A percentile compares a stretch with the other conserved stretches of the same genome.
phyloP scores from a whole-genome alignment of 495 filamentous ascomycete species.

The Xylaria nigripes region DNA sequence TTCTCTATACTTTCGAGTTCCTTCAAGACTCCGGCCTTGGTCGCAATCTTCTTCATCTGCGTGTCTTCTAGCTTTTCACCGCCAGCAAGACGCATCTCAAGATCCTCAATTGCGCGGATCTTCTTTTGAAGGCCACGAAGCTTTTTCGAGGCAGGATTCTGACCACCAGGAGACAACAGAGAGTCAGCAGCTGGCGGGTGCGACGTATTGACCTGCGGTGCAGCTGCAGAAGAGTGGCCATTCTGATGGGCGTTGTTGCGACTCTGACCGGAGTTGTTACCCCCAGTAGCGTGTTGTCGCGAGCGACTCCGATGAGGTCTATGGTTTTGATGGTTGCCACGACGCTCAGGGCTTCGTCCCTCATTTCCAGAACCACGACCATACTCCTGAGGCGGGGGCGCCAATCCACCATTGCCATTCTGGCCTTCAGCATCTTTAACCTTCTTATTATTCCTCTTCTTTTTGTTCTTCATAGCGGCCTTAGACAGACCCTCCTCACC shows the following conservation, averaged over 20 bases:
- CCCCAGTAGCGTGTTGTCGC: slow-evolving; percentile 40
- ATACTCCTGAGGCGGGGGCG: slow-evolving; percentile 34
- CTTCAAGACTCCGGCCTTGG: slow-evolving; percentile 70
- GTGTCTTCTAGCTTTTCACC: slow-evolving; percentile 97
- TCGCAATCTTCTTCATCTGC: slow-evolving; percentile 96
- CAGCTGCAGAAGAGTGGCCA: slow-evolving; percentile 26
- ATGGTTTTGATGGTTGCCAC: slow-evolving; percentile 38
- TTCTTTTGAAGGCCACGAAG: slow-evolving; percentile 88
- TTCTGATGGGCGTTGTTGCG: slow-evolving; percentile 40
- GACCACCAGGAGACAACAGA: slow-evolving; percentile 36
- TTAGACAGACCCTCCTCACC: slow-evolving; percentile 70
- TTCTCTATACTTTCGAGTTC: slow-evolving; percentile 56
- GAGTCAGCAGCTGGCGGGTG: slow-evolving; percentile 30
- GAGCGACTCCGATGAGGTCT: slow-evolving; percentile 52
- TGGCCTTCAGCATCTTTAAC: slow-evolving; percentile 58
- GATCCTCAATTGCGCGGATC: slow-evolving; percentile 90
- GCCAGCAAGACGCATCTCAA: slow-evolving; percentile 88
- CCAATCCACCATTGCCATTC: slow-evolving; percentile 31
- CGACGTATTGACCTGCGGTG: slow-evolving; percentile 19
- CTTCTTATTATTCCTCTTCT: slow-evolving; percentile 96
- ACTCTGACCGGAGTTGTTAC: slow-evolving; percentile 31
- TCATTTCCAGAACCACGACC: slow-evolving; percentile 34
- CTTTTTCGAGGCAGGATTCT: slow-evolving; percentile 69
- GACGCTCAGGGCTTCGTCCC: slow-evolving; percentile 58
- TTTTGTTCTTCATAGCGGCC: slow-evolving; percentile 93